Evolutionary conservation across 768 basidiomycete species (phyloP).

Genomic region (Trametes elegans): DNA sequence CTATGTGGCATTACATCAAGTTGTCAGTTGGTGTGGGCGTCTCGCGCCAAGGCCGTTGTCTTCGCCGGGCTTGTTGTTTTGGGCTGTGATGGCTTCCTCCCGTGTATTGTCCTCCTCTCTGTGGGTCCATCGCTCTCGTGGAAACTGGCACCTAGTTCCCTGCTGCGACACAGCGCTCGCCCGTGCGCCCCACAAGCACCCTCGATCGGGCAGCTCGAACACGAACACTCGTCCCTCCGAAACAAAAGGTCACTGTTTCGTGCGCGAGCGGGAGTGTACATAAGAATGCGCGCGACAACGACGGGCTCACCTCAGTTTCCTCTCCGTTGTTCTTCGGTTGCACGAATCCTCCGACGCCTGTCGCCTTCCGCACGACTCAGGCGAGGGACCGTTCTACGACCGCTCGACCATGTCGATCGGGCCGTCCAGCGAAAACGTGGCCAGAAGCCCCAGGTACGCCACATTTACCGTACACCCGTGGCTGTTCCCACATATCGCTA

Average conservation of each 20-base stretch:
- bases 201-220: background rate
- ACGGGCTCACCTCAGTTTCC: background rate
- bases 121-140: slow-evolving; percentile 3
- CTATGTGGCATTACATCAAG: background rate
- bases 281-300: background rate
- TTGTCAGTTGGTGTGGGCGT: background rate
- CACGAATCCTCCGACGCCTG: background rate
- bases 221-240: background rate
- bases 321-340: background rate
- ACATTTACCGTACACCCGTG: too few relatives aligned
- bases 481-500: too few relatives aligned
- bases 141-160: background rate
- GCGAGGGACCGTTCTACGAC: too few relatives aligned
- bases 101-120: slow-evolving; percentile 8
- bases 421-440: too few relatives aligned
- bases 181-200: background rate
- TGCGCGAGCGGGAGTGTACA: background rate
- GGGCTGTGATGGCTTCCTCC: background rate
- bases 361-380: too few relatives aligned
- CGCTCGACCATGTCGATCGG: too few relatives aligned
- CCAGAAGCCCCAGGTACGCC: too few relatives aligned
- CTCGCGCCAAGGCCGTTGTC: background rate
- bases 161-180: background rate
- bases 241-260: background rate
- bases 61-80: background rate